These are phyloP conservation scores for Berberis vulgaris DNA, from an alignment of 164 flowering plant genomes.

Conservation along the genomic window DNA sequence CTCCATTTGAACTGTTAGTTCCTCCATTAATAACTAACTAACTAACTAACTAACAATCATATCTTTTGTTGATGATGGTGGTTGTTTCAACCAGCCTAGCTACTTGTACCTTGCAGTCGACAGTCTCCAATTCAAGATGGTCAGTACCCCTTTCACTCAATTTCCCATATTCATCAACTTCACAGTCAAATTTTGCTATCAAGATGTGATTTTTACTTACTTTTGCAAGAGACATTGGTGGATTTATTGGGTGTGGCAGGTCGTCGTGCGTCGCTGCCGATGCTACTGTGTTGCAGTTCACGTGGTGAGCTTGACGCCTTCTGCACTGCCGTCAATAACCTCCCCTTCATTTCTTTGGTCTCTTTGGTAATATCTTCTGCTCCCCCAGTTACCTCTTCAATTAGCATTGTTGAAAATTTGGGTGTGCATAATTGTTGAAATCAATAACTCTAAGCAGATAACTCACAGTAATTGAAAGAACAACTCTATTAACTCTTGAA, in stretches of 20 bases:
- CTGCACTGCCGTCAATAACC: constrained; percentile 57
- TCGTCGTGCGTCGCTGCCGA: constrained; percentile 47
- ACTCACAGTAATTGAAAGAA: too few relatives aligned
- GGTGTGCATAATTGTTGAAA: too few relatives aligned
- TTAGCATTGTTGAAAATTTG: not conserved
- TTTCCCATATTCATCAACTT: not conserved
- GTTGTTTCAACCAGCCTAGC: not conserved
- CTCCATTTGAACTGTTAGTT: too few relatives aligned
- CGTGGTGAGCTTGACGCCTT: constrained; percentile 95
- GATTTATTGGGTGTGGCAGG: constrained; percentile 73
- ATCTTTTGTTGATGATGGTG: not conserved
- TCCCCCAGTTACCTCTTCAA: not conserved
- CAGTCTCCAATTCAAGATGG: too few relatives aligned
- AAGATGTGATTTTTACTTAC: not conserved
- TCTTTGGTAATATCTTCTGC: constrained; percentile 39
- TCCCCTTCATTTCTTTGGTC: constrained; percentile 49
- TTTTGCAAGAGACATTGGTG: constrained; percentile 68
- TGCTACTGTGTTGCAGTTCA: constrained; percentile 81
- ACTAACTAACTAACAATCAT: too few relatives aligned
- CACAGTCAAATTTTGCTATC: not conserved
- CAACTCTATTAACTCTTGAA: too few relatives aligned
- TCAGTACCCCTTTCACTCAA: constrained; percentile 40
- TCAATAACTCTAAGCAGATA: too few relatives aligned
- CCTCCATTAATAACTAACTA: too few relatives aligned
- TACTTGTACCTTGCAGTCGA: not conserved